Percentiles rank a stretch among this genome's conserved stretches.
Evolutionary conservation across 805 yeast genomes (phyloP).

Genomic region (Candida hungchunana): DNA sequence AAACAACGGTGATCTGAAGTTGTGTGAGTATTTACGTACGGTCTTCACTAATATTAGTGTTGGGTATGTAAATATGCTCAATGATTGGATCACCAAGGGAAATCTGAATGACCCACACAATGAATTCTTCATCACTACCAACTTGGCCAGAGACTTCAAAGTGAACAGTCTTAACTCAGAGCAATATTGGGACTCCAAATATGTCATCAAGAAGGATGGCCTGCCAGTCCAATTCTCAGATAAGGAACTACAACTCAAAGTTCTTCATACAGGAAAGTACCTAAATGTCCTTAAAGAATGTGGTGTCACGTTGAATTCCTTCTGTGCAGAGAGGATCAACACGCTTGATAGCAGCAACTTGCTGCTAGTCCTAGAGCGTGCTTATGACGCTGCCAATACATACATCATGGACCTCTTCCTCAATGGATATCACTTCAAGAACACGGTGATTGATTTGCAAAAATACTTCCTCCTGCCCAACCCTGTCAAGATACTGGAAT

Average conservation of each 20-base stretch:
- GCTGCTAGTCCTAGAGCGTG: conserved; percentile 50
- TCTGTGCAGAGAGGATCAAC: conserved; percentile 27
- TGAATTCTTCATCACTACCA: conserved; percentile 68
- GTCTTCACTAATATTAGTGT: conserved; percentile 56
- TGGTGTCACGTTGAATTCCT: conserved; percentile 35
- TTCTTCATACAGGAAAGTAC: conserved; percentile 81
- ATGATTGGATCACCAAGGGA: conserved; percentile 78
- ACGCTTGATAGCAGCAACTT: conserved; percentile 40
- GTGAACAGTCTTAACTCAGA: conserved; percentile 40
- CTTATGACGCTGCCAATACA: conserved; percentile 65
- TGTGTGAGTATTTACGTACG: conserved; percentile 45
- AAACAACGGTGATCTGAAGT: conserved; percentile 61
- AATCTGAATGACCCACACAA: conserved; percentile 69
- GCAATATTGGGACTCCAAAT: conserved; percentile 71
- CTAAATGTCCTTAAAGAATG: conserved; percentile 67
- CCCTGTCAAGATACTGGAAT: conserved; percentile 47
- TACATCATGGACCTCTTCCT: conserved; percentile 53
- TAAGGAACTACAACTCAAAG: conserved; percentile 52
- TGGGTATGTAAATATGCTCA: conserved; percentile 63
- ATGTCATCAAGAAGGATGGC: conserved; percentile 69
- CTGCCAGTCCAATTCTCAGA: conserved; percentile 59
- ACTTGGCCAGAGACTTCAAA: conserved; percentile 23
- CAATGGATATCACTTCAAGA: conserved; percentile 52
- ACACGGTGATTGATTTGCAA: conserved; percentile 47
- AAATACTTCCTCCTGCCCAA: conserved; percentile 53